Base-by-base conservation (phyloP, 2,329 filamentous ascomycete genomes). In the Penicillium sp. region DNA sequence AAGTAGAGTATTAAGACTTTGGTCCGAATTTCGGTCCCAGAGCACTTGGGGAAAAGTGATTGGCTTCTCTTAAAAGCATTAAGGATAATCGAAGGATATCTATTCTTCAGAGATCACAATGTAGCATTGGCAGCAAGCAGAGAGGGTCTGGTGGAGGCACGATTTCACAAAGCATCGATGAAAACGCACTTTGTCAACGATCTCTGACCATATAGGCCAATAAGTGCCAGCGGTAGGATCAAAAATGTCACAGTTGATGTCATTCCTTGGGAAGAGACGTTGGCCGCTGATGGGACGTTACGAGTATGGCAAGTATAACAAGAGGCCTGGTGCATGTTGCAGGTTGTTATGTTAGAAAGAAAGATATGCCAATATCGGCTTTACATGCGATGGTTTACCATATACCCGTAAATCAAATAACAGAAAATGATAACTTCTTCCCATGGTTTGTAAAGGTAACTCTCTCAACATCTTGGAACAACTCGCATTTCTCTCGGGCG, bases 231-330 rank as follows among this genome's bases (percentile, higher is more conserved):
- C 17, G 17, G n/a, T 39, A 22, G 22, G 22, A 15, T 17, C 31
- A 15, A 34, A 28, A n/a, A 34, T 28, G 5, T 17, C 35, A n/a
- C n/a, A 38, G 12, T 39, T 63, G 61, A 56, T 61, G 48, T 63
- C 61, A 57, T 57, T 5, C 22, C 7, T 7, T 35, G 8, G 25
- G 7, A 31, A 28, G 12, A 17, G 15, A 5, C 39, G 7, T 31
- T 51, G n/a, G 28, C 20, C 22, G 31, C 47, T 5, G 28, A 50
- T 45, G 42, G 14, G 28, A 45, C 42, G 14, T 45, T 20, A n/a
- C 2, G 20, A 20, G 5, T 43, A 15, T 28, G 42, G 11, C 6
- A 28, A 10, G 39, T 17, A 1, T 7, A 28, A 3, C 15, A 15
- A 14, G 5, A 28, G 25, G 14, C 12, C n/a, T n/a, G 22, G n/a